A percentile compares a stretch with the other conserved stretches of the same genome.
These are phyloP conservation scores for Rutstroemia sp. DNA, from an alignment of 2,329 filamentous ascomycete species.

Conservation along the genomic window DNA sequence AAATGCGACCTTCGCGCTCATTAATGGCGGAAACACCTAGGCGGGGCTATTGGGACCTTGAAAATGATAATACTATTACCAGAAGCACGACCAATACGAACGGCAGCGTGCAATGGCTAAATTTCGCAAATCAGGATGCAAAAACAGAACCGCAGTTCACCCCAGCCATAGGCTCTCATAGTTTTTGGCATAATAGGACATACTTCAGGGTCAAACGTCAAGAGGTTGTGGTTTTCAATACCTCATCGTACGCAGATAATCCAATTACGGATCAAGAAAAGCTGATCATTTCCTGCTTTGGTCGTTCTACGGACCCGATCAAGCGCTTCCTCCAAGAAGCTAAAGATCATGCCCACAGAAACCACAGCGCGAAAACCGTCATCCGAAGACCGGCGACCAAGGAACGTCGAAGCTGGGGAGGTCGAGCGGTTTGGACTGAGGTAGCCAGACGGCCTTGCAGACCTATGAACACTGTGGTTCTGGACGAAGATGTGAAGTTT, in stretches of 20 bases:
- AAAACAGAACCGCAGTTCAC: slow-evolving; percentile 45
- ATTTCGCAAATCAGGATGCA: slow-evolving; percentile 52
- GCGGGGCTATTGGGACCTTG: slow-evolving; percentile 46
- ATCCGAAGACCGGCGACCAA: slow-evolving; percentile 47
- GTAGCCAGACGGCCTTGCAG: slow-evolving; percentile 58
- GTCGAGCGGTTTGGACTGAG: slow-evolving; percentile 43
- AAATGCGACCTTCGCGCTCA: slow-evolving; percentile 42
- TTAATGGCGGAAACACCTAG: slow-evolving; percentile 49
- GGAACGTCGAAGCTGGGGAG: slow-evolving; percentile 38
- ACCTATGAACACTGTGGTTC: slow-evolving; percentile 67
- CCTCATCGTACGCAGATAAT: slow-evolving; percentile 15
- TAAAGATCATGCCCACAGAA: slow-evolving; percentile 44
- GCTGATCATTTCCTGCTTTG: slow-evolving; percentile 47
- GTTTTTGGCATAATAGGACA: slow-evolving; percentile 46
- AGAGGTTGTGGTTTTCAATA: slow-evolving; percentile 20
- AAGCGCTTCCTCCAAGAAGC: slow-evolving; percentile 47
- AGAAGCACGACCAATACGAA: slow-evolving; percentile 35
- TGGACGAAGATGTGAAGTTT: slow-evolving; percentile 60
- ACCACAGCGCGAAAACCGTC: slow-evolving; percentile 48
- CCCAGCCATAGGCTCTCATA: slow-evolving; percentile 45
- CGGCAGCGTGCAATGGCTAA: slow-evolving; percentile 40
- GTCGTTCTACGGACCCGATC: slow-evolving; percentile 43
- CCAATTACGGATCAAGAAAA: slow-evolving; percentile 45
- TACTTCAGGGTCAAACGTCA: slow-evolving; percentile 39
- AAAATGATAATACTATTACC: slow-evolving; percentile 38